Evolutionary conservation across 2,329 filamentous ascomycete genomes (phyloP).

Genomic region (Fusarium liriodendri): DNA sequence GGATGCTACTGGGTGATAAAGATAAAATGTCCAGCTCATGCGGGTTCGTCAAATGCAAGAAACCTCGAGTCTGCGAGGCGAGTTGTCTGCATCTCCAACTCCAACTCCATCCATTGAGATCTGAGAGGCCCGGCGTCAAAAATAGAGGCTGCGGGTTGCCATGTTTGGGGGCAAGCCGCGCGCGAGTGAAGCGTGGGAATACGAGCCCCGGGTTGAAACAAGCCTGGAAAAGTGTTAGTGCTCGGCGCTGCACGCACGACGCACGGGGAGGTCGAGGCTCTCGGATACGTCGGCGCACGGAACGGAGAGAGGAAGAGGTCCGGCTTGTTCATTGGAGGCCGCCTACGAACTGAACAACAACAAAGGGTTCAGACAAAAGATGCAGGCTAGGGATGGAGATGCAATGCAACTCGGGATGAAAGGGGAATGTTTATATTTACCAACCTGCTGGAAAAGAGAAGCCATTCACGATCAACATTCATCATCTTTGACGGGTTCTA

Average conservation of each 20-base stretch:
- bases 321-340: constrained; percentile 1
- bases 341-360: neutral
- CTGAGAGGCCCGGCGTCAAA: neutral
- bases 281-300: constrained; percentile 7
- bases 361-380: neutral
- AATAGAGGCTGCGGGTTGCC: neutral
- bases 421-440: neutral
- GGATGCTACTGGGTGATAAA: neutral
- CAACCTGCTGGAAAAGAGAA: neutral
- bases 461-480: neutral
- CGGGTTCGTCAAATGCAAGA: neutral
- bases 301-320: neutral
- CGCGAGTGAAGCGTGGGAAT: neutral
- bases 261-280: neutral
- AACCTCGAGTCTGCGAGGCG: neutral
- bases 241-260: neutral
- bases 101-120: neutral
- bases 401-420: neutral
- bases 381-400: neutral
- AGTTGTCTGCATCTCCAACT: neutral
- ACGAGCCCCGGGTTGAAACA: neutral
- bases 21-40: neutral
- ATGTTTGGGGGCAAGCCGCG: neutral
- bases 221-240: neutral
- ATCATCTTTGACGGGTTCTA: neutral